A percentile compares a stretch with the other conserved stretches of the same genome.
phyloP scores from a whole-genome alignment of 208 protist genomes.

The Herpetomonas tarakana region DNA sequence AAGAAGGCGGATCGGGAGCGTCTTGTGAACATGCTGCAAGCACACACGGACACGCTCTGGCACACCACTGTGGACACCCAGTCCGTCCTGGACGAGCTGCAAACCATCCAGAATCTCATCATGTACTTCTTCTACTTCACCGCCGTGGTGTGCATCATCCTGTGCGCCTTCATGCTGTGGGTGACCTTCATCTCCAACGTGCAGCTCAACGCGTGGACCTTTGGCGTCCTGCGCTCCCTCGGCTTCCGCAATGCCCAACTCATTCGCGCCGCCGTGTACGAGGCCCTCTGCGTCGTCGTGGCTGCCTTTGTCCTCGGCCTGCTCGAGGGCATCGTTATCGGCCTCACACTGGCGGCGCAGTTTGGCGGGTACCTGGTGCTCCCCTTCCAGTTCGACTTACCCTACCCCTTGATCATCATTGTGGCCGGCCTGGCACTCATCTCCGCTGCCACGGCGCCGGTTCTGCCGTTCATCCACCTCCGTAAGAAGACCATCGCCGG shows the following conservation, averaged over 20 bases:
- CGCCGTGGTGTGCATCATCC: constrained; percentile 75
- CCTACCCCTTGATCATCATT: constrained; percentile 78
- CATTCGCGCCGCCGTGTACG: constrained; percentile 91
- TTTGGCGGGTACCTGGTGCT: constrained; percentile 86
- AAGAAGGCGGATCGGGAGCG: constrained; percentile 34
- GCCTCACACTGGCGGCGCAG: constrained; percentile 84
- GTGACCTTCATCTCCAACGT: constrained; percentile 95
- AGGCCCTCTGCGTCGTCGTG: constrained; percentile 91
- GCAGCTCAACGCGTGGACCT: constrained; percentile 92
- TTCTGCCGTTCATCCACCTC: constrained; percentile 71
- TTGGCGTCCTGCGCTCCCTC: constrained; percentile 92
- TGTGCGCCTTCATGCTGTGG: constrained; percentile 96
- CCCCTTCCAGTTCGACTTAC: constrained; percentile 88
- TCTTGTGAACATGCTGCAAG: constrained; percentile 85
- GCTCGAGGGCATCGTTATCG: constrained; percentile 64
- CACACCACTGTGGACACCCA: constrained; percentile 47
- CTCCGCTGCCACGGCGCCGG: constrained; percentile 85
- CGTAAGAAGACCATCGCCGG: constrained; percentile 68
- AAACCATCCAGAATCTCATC: constrained; percentile 61
- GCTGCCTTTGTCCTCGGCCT: constrained; percentile 86
- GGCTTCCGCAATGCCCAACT: constrained; percentile 86
- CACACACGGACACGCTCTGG: constrained; percentile 47
- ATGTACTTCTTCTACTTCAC: constrained; percentile 95
- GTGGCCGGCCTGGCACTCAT: constrained; percentile 72
- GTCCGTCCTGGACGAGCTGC: constrained; percentile 33